Base-by-base conservation (phyloP, 768 basidiomycete genomes). In the Lactifluus rugatus region DNA sequence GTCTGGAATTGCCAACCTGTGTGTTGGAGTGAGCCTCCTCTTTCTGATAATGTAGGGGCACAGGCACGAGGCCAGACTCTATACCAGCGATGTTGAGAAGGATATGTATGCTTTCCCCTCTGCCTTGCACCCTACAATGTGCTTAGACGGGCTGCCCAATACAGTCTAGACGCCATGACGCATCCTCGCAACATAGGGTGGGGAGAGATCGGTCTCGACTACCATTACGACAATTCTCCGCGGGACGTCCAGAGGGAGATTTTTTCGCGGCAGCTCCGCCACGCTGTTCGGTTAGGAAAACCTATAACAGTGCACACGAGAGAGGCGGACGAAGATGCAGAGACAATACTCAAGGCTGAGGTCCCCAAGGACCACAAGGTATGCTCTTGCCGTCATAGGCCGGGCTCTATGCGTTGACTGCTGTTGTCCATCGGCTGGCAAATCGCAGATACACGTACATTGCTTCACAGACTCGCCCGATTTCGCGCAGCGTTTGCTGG, bases 191-290 rank as follows among this genome's bases (percentile, higher is more conserved):
- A 89, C 65, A 89, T 93, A 7, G 88, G 89, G 3, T 87, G 86
- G 84, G 91, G 91, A 0, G 91, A 94, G 66, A 92, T 92, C 56
- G 89, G 91, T 0, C 77, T 90, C 13, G 90, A 93, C 61, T 91
- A 89, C 64, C 87, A 91, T 68, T 89, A 92, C 69, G 81, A 88
- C 70, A 77, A 82, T 61, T 87, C 88, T 0, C 87, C 89, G 0
- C 80, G 84, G 10, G 77, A 80, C 0, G 65, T 83, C 1, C 91
- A 93, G 65, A 82, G 77, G 54, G 71, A 71, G 0, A 81, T 90
- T 11, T 84, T 93, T 50, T 68, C 71, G 1, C 74, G 84, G 9
- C 91, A 93, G 68, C 78, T 93, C 6, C 73, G 74, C 16, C 78
- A 78, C 1, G 89, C 90, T 0, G 78, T 93, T 5, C 70, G 72